Evolutionary conservation across 192 early-diverging fungal species (phyloP), one percentile per base, ranked within the genome.

Genomic region (Podila verticillata): DNA sequence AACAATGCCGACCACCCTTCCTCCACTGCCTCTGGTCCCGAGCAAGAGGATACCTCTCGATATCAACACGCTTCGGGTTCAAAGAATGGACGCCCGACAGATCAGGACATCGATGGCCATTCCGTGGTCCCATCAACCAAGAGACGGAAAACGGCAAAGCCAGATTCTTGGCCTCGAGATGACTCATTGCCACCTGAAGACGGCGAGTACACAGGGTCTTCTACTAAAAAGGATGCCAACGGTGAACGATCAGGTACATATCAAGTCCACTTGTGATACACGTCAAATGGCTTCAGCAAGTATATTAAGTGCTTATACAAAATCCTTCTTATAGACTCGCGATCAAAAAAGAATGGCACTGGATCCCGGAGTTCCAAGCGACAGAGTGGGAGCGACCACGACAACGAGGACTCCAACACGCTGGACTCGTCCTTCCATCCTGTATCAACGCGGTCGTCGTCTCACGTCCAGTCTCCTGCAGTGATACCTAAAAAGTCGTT

Each of bases 81-180:
- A 39, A 73, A 66, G 35, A 48, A 44, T 19, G 31, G 8, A 13
- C 72, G 65, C 48, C 32, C 64, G 17, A 3, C n/a, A 20, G 71
- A 66, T 44, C 51, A 65, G 20, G 57, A 59, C 26, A 30, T 3
- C 2, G 8, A 31, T 20, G 44, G 29, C 20, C 19, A 13, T 20
- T 9, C 30, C 10, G 34, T 31, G 12, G 36, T 57, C n/a, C 35
- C 64, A 54, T 66, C 72, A 17, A 35, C 28, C 30, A 73, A 73
- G 39, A 59, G 72, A 28, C 59, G 56, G 61, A 73, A 73, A 32
- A 12, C 54, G 4, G 17, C 22, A 9, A 66, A 66, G 39, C 44
- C 58, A 35, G 65, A 61, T 4, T 22, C 58, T 39, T 35, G 22
- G 8, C 34, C 29, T 1, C 31, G 66, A 31, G 36, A 67, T 22